Percentiles rank a stretch among this genome's conserved stretches.
These are phyloP conservation scores for Rhizophlyctis rosea DNA, from an alignment of 192 early-diverging fungal genomes.

Conservation along the genomic window DNA sequence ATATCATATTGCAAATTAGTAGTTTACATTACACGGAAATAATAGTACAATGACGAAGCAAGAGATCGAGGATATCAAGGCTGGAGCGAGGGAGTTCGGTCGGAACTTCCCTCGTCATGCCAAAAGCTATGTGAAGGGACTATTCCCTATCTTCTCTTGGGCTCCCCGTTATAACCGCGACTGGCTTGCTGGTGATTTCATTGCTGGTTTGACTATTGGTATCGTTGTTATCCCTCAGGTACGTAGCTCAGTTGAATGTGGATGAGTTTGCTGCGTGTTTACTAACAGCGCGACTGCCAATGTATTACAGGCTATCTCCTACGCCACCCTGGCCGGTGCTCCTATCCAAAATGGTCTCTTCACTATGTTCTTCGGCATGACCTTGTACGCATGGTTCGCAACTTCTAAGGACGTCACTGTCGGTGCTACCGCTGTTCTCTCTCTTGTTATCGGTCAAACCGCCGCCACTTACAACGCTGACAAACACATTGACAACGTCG, in stretches of 20 bases:
- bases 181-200: slow-evolving; percentile 65
- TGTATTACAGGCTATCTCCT: slow-evolving; percentile 55
- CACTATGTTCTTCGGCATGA: slow-evolving; percentile 67
- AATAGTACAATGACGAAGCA: no score
- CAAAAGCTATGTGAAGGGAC: slow-evolving; percentile 20
- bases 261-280: no score
- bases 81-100: no score
- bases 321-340: slow-evolving; percentile 70
- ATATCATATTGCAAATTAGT: no score
- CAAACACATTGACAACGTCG: slow-evolving; percentile 38
- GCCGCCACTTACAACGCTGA: no score
- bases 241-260: no score
- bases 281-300: no score
- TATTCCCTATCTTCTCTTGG: slow-evolving; percentile 55
- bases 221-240: slow-evolving; percentile 71
- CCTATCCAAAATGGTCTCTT: slow-evolving; percentile 74
- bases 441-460: slow-evolving; percentile 70
- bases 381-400: slow-evolving; percentile 68
- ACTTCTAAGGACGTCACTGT: slow-evolving; percentile 73
- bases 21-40: no score
- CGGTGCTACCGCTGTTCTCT: slow-evolving; percentile 75
- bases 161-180: slow-evolving; percentile 55
- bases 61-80: no score
- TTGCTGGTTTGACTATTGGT: slow-evolving; percentile 73
- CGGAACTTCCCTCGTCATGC: no score